Conservation (phyloP, 2,329 filamentous ascomycete species). For the Blastomyces parvus region DNA sequence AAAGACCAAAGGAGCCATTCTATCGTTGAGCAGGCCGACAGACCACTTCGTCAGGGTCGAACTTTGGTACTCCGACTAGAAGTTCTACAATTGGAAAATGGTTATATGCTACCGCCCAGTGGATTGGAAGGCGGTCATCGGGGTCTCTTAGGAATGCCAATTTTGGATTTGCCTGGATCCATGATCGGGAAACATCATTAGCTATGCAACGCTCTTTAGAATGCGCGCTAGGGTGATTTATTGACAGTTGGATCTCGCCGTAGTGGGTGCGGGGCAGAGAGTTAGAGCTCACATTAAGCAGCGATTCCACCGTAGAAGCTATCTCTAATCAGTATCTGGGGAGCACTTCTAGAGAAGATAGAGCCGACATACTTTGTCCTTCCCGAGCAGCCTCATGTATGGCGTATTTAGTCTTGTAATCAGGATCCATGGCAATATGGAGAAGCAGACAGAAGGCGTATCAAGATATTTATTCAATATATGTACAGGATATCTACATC, state of each 20-base stretch:
- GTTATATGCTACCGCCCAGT: slow-evolving; percentile 89
- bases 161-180: slow-evolving; percentile 61
- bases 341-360: background rate
- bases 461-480: background rate
- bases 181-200: slow-evolving; percentile 7
- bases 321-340: slow-evolving; percentile 19
- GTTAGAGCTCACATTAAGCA: slow-evolving; percentile 51
- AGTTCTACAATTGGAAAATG: slow-evolving; percentile 63
- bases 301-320: slow-evolving; percentile 65
- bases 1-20: background rate
- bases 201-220: background rate
- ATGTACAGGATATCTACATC: too few relatives aligned
- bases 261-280: slow-evolving; percentile 19
- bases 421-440: slow-evolving; percentile 29
- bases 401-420: slow-evolving; percentile 57
- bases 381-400: slow-evolving; percentile 82
- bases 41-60: slow-evolving; percentile 76
- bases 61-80: slow-evolving; percentile 59
- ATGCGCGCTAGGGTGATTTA: background rate
- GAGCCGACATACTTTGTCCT: slow-evolving; percentile 57
- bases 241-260: slow-evolving; percentile 7
- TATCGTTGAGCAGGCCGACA: background rate
- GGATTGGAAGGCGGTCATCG: slow-evolving; percentile 80
- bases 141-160: slow-evolving; percentile 65
- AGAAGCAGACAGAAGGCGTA: slow-evolving; percentile 1